Evolutionary conservation across 2,329 filamentous ascomycete species (phyloP).

Genomic region (Cordyceps javanica): DNA sequence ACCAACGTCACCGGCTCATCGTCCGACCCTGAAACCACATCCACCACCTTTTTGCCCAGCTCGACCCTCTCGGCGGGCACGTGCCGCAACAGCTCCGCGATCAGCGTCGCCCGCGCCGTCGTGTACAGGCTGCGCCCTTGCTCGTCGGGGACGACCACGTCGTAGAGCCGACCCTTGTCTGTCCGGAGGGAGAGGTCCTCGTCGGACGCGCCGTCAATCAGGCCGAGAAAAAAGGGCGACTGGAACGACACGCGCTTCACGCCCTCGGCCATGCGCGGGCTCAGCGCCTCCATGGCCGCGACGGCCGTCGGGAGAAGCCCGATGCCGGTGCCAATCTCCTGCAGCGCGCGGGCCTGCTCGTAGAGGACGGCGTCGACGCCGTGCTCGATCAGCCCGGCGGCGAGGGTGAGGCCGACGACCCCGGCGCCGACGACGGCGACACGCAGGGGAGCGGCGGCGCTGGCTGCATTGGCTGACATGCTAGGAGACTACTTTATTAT

Average conservation of each 20-base stretch:
- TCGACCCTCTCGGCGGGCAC: conserved; percentile 26
- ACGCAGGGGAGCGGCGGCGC: conserved; percentile 3
- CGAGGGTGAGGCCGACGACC: conserved; percentile 44
- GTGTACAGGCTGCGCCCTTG: conserved; percentile 17
- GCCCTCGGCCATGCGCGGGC: conserved; percentile 29
- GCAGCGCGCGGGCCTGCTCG: conserved; percentile 36
- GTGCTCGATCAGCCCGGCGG: conserved; percentile 39
- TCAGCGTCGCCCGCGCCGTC: conserved; percentile 8
- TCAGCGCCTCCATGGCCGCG: conserved; percentile 31
- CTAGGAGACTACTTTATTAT: too few relatives aligned
- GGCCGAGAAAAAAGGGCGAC: conserved; percentile 10
- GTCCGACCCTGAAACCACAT: conserved; percentile 21
- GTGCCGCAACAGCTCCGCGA: conserved; percentile 31
- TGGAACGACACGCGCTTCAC: conserved; percentile 31
- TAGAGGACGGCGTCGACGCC: conserved; percentile 38
- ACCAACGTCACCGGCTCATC: conserved; percentile 22
- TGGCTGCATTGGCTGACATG: neutral
- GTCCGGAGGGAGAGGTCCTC: neutral
- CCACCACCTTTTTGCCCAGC: conserved; percentile 30
- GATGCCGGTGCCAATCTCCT: conserved; percentile 46
- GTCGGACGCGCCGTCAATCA: neutral
- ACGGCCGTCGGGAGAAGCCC: conserved; percentile 47
- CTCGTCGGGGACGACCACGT: conserved; percentile 19
- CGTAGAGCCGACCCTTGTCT: conserved; percentile 21
- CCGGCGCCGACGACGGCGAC: conserved; percentile 46